Evolutionary conservation across 2,329 filamentous ascomycete species (phyloP), one percentile per base, ranked within the genome.

Genomic region (Rutstroemia sp.): DNA sequence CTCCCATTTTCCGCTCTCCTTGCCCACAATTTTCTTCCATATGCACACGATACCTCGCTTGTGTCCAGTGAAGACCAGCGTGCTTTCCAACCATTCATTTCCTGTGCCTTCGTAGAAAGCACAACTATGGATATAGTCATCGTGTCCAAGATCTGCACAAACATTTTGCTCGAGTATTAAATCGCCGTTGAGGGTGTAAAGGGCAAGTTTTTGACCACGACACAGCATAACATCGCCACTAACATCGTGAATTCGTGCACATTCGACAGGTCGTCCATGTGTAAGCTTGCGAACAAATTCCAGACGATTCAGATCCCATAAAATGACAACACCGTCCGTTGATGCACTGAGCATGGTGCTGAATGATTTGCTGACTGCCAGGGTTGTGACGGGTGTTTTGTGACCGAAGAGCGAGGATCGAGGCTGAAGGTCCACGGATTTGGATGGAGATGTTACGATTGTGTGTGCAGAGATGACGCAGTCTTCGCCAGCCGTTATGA

Each of bases 221-320:
- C 90, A 94, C 4, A 99, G 77, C 69, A 95, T 79, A 48, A 99
- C 90, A 66, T 96, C 90, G 10, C 94, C 94, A 0, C 88, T 91
- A 1, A 92, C 85, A 67, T 96, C 92, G 68, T 96, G 95, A 71
- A 99, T 91, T 10, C 81, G 79, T 0, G 90, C 90, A 63, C 88
- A 92, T 72, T 95, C 82, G 2, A 82, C 75, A 0, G 77, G 72
- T 4, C 81, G 77, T 3, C 77, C 76, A 16, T 77, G 71, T 0
- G 83, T 83, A 21, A 92, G 76, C 70, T 84, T 87, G 46, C 90
- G 83, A 5, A 97, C 85, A 66, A 96, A 95, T 52, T 90, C 88
- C 12, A 91, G 81, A 16, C 90, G 83, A 70, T 97, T 99, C 4
- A 99, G 78, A 70, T 97, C 94, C 94, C 94, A 99, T 3, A 97